Evolutionary conservation across 2,329 filamentous ascomycete species (phyloP), one percentile per base, ranked within the genome.

Genomic region (Knufia petricola): DNA sequence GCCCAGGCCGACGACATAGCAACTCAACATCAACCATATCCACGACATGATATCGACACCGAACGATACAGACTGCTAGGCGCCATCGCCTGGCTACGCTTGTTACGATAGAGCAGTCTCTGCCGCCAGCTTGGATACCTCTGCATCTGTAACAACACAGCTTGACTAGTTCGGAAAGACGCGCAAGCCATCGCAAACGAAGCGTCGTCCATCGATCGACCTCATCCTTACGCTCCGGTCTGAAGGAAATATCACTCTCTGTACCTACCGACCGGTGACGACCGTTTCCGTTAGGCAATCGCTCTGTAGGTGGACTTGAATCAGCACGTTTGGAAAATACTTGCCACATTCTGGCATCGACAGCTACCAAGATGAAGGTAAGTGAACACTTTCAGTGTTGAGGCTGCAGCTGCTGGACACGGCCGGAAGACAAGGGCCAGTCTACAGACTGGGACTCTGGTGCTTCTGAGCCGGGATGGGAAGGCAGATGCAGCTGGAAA

Each of bases 81-180:
- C 69, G 62, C 58, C 49, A 50, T 59, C 61, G 69, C 70, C 69
- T 71, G 61, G 69, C 69, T 64, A 53, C 60, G 63, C 62, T 60
- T 58, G 61, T 63, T 59, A 55, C 61, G 57, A 63, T 62, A 64
- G 63, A 61, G 57, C 60, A 64, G 59, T 63, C 67, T 66, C 63
- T 67, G 66, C 65, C 68, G 61, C 69, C 65, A 69, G 67, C 66
- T 61, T 60, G 62, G 64, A 67, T 61, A 62, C 60, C 63, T 58
- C 63, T 66, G 42, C 66, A 65, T 69, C 64, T 58, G 62, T 64
- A 64, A 64, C 68, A 66, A 63, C 64, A 61, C 60, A 65, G 66
- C 64, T 63, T 53, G 52, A 57, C 63, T 64, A 66, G 64, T 61
- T 61, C 53, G 47, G 37, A 50, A 52, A 42, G 26, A 26, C 40